Conservation (phyloP, 2,329 filamentous ascomycete genomes). For the Trichoderma lentiforme region DNA sequence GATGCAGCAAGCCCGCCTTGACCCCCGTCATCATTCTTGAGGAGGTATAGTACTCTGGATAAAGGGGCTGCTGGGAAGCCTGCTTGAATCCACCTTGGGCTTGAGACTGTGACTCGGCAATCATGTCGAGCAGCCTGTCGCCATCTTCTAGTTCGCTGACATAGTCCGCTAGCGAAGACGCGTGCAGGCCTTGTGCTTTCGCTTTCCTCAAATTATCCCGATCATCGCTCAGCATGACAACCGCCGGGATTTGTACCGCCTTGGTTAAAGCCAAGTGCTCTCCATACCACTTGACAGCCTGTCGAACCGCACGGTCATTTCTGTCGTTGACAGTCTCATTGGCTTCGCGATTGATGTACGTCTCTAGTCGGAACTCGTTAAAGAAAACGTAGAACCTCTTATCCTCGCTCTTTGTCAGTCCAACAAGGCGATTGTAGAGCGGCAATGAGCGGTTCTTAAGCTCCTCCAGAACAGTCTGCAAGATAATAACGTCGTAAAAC, state of each 20-base stretch:
- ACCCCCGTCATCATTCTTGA: conserved; percentile 94
- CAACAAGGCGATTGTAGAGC: conserved; percentile 88
- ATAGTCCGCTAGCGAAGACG: conserved; percentile 69
- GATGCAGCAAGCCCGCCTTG: conserved; percentile 83
- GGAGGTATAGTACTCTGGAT: conserved; percentile 83
- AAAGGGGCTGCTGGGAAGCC: conserved; percentile 67
- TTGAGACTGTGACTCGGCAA: conserved; percentile 72
- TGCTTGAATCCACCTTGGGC: conserved; percentile 64
- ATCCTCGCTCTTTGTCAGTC: conserved; percentile 89
- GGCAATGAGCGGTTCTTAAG: conserved; percentile 90
- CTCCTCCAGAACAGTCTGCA: conserved; percentile 96
- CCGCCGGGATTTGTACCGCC: conserved; percentile 61
- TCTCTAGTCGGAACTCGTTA: conserved; percentile 95
- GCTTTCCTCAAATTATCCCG: conserved; percentile 82
- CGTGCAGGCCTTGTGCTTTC: conserved; percentile 68
- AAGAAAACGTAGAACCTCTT: conserved; percentile 99
- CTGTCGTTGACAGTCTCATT: conserved; percentile 93
- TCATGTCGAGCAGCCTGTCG: conserved; percentile 87
- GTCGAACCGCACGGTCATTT: conserved; percentile 87
- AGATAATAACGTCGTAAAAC: conserved; percentile 93
- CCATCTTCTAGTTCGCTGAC: conserved; percentile 80
- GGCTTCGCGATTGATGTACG: conserved; percentile 69
- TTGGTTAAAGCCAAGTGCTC: conserved; percentile 71
- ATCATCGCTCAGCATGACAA: conserved; percentile 95
- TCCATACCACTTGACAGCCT: conserved; percentile 84